These are phyloP conservation scores for Aureobasidium pullulans DNA, from an alignment of 2,329 filamentous ascomycete genomes.

Conservation along the genomic window DNA sequence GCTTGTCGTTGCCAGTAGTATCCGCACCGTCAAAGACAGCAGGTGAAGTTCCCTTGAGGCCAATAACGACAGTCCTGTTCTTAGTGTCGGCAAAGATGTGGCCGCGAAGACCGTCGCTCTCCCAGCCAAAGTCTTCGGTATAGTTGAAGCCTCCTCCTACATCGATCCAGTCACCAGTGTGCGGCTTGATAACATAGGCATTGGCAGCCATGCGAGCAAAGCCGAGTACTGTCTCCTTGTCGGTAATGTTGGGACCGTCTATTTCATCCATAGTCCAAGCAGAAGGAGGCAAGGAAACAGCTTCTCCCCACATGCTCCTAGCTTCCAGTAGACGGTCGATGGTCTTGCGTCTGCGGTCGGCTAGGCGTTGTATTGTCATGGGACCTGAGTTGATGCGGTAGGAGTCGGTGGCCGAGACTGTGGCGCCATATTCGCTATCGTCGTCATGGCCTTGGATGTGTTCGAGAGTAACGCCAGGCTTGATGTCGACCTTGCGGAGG, in stretches of 20 bases:
- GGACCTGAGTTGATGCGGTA: slow-evolving; percentile 57
- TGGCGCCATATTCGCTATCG: neutral
- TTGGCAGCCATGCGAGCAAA: slow-evolving; percentile 85
- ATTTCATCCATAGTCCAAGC: slow-evolving; percentile 81
- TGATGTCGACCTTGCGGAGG: slow-evolving; percentile 68
- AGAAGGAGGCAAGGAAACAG: slow-evolving; percentile 59
- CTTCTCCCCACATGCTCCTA: slow-evolving; percentile 60
- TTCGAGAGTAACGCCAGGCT: neutral
- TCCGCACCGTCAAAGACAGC: slow-evolving; percentile 95
- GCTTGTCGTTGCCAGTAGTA: slow-evolving; percentile 93
- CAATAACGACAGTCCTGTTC: slow-evolving; percentile 84
- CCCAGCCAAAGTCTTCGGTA: slow-evolving; percentile 87
- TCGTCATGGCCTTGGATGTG: neutral
- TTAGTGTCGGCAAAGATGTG: slow-evolving; percentile 84
- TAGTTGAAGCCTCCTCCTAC: slow-evolving; percentile 75
- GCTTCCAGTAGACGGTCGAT: slow-evolving; percentile 73
- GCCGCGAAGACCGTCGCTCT: slow-evolving; percentile 77
- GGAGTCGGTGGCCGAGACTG: neutral
- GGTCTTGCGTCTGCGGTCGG: slow-evolving; percentile 65
- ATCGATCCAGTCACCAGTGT: slow-evolving; percentile 73
- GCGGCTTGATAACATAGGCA: slow-evolving; percentile 72
- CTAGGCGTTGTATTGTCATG: slow-evolving; percentile 69
- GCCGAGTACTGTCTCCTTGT: slow-evolving; percentile 75
- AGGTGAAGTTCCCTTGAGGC: slow-evolving; percentile 76
- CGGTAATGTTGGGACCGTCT: slow-evolving; percentile 69